Conservation (phyloP, 345 rosid genomes). For the Salix suchowensis region DNA sequence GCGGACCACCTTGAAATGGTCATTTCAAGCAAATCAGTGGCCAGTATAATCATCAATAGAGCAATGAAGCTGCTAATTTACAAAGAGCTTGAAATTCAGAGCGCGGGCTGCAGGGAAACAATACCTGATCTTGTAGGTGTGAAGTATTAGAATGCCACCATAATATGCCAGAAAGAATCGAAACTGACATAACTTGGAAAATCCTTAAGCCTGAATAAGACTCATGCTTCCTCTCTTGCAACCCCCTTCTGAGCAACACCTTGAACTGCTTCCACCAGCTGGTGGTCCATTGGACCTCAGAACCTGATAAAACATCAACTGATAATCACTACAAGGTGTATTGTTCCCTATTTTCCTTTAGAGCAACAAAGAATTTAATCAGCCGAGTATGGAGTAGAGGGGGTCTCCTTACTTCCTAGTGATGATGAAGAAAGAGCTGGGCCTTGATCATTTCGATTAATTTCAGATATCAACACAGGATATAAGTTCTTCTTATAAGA, state of each 20-base stretch:
- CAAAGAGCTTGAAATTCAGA: neutral
- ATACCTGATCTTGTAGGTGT: constrained; percentile 88
- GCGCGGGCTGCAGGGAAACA: neutral
- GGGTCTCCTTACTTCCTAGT: constrained; percentile 32
- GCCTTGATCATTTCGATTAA: constrained; percentile 31
- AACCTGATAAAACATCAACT: constrained; percentile 19
- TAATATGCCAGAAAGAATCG: constrained; percentile 73
- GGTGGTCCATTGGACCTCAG: constrained; percentile 61
- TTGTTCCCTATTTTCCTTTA: neutral
- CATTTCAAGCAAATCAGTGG: neutral
- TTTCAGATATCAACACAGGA: constrained; percentile 57
- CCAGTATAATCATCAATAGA: neutral
- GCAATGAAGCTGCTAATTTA: neutral
- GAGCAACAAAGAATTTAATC: neutral
- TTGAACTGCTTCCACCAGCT: constrained; percentile 81
- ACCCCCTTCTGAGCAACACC: constrained; percentile 64
- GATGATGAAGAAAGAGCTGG: constrained; percentile 17
- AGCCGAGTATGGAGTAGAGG: neutral
- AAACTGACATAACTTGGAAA: constrained; percentile 79
- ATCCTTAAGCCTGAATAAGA: constrained; percentile 74
- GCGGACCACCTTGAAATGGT: neutral
- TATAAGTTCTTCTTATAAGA: constrained; percentile 51
- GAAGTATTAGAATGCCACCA: constrained; percentile 81
- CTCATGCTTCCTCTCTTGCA: constrained; percentile 78
- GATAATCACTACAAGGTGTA: constrained; percentile 3